phyloP scores from a whole-genome alignment of 345 rosid genomes.

The Trapa incisa region DNA sequence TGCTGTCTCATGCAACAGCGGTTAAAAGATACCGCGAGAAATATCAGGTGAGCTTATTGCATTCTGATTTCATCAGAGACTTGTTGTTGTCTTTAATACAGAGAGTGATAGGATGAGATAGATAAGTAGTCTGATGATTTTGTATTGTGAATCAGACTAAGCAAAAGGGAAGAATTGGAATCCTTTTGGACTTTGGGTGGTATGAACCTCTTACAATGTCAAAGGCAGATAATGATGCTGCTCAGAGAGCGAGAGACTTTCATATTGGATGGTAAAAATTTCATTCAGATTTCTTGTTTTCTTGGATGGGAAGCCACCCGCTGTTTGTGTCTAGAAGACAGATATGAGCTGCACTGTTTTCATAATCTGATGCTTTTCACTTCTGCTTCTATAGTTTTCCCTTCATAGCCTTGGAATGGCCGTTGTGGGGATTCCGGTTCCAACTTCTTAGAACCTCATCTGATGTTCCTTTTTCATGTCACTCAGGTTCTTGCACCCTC shows the following conservation, averaged over 20 bases:
- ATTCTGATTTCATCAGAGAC: background rate
- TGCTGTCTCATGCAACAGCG: constrained; percentile 49
- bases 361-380: background rate
- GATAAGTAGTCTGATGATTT: background rate
- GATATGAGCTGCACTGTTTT: background rate
- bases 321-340: background rate
- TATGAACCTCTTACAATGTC: constrained; percentile 49
- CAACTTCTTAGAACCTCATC: constrained; percentile 26
- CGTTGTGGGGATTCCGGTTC: constrained; percentile 17
- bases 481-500: constrained; percentile 49
- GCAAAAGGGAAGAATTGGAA: constrained; percentile 54
- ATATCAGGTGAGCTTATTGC: constrained; percentile 11
- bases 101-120: background rate
- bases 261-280: constrained; percentile 51
- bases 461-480: background rate
- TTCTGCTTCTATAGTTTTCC: background rate
- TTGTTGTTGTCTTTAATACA: background rate
- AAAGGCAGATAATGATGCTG: constrained; percentile 42
- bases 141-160: constrained; percentile 16
- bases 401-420: constrained; percentile 13
- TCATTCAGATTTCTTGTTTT: background rate
- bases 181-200: constrained; percentile 50
- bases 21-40: constrained; percentile 40
- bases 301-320: background rate
- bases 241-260: constrained; percentile 64